Evolutionary conservation across 352 stramenopile genomes (phyloP).

Genomic region (Phytophthora kernoviae): DNA sequence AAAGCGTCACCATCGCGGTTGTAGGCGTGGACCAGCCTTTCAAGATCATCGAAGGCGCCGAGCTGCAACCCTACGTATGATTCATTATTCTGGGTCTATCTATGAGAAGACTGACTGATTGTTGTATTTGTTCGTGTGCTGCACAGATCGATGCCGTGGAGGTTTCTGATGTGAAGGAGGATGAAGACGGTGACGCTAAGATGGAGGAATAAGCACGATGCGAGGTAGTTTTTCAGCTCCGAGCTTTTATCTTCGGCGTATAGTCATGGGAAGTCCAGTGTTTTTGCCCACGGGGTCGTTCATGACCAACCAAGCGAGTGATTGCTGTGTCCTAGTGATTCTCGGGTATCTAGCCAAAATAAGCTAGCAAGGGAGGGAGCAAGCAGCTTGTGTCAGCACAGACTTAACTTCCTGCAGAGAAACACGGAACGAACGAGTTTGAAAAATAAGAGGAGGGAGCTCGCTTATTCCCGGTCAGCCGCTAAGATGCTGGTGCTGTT

Average conservation of each 20-base stretch:
- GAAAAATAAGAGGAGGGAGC: constrained; percentile 28
- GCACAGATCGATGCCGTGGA: constrained; percentile 87
- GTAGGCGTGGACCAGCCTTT: constrained; percentile 95
- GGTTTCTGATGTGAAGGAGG: constrained; percentile 79
- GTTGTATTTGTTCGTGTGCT: not conserved
- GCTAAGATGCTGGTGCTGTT: constrained; percentile 11
- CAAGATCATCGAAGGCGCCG: constrained; percentile 93
- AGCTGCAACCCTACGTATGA: constrained; percentile 95
- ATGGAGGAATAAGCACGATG: constrained; percentile 73
- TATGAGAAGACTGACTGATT: too few relatives aligned
- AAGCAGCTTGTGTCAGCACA: constrained; percentile 12
- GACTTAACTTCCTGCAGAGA: constrained; percentile 25
- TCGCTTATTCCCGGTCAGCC: constrained; percentile 16
- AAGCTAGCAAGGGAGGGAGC: constrained; percentile 14
- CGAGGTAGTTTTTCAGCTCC: constrained; percentile 10
- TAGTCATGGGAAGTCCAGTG: constrained; percentile 9
- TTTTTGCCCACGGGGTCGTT: constrained; percentile 1
- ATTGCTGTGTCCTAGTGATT: constrained; percentile 13
- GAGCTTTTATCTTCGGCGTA: not conserved
- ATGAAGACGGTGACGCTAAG: constrained; percentile 80
- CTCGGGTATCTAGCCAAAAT: constrained; percentile 15
- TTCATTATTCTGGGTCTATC: too few relatives aligned
- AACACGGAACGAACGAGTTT: constrained; percentile 42
- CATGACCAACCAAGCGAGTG: constrained; percentile 4
- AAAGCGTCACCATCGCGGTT: constrained; percentile 93